These are phyloP conservation scores for Byssoonygena ceratinophila DNA, from an alignment of 2,329 filamentous ascomycete species.

Conservation along the genomic window DNA sequence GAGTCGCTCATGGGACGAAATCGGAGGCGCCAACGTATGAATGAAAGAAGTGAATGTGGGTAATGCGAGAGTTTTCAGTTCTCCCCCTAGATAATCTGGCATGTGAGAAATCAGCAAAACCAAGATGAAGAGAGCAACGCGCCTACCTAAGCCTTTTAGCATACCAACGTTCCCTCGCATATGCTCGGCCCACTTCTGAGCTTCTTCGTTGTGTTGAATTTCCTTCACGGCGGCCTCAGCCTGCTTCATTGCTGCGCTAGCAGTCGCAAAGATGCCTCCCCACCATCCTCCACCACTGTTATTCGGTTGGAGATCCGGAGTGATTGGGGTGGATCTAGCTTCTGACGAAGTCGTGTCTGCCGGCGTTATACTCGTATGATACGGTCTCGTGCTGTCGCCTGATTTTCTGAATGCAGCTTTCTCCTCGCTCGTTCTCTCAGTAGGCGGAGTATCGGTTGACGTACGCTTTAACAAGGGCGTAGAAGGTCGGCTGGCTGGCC, in stretches of 20 bases:
- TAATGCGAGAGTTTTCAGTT: conserved; percentile 72
- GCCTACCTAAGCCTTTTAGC: conserved; percentile 62
- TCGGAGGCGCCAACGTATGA: conserved; percentile 89
- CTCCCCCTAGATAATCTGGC: conserved; percentile 54
- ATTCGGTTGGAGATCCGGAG: conserved; percentile 46
- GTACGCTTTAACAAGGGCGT: conserved; percentile 60
- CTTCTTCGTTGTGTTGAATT: conserved; percentile 92
- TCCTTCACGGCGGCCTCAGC: conserved; percentile 89
- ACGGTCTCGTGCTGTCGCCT: conserved; percentile 61
- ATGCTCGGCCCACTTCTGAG: conserved; percentile 90
- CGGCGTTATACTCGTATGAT: conserved; percentile 61
- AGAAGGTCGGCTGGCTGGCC: conserved; percentile 61
- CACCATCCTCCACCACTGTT: conserved; percentile 65
- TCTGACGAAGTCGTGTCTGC: conserved; percentile 38
- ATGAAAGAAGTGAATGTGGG: conserved; percentile 93
- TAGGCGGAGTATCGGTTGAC: conserved; percentile 29
- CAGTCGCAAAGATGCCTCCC: conserved; percentile 75
- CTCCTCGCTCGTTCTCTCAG: conserved; percentile 55
- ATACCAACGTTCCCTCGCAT: conserved; percentile 79
- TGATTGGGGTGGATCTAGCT: conserved; percentile 44
- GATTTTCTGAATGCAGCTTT: conserved; percentile 56
- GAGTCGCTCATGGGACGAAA: conserved; percentile 90
- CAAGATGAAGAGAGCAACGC: background rate
- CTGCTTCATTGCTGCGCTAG: conserved; percentile 64
- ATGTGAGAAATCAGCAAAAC: background rate